Base-by-base conservation (phyloP, 208 protist genomes). In the Wallacemonas rigidus region DNA sequence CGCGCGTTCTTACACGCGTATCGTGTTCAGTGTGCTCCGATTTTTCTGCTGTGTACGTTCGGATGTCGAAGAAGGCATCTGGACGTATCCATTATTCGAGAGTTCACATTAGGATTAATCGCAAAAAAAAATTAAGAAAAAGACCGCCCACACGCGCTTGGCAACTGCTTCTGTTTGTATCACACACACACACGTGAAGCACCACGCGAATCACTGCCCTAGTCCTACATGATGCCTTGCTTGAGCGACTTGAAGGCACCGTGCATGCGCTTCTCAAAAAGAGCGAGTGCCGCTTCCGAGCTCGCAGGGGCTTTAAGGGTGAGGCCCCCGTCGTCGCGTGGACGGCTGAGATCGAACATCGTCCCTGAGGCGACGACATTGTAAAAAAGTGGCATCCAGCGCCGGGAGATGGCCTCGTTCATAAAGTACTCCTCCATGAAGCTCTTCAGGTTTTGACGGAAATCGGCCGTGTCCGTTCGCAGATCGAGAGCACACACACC, bases 351-450 rank as follows among this genome's bases (percentile, higher is more conserved):
- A 38, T 83, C 86, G 67, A 95, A 92, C n/a, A 12, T 8, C 1
- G 88, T 93, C 4, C 83, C 91, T 2, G 51, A 70, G 0, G 88
- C 91, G 12, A 93, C 83, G 0, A 94, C 87, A 50, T 92, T 81
- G 70, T 86, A 95, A 48, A 95, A 91, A 36, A 71, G 61, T 0
- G 87, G 87, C 44, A 95, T 64, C 89, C 91, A 95, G 67, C 81
- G 77, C 55, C 62, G 77, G 17, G 85, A 71, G 56, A 77, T 81
- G 5, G 65, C 72, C 55, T 92, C 91, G 60, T 92, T 84, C 0
- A 93, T 67, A 74, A 95, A 95, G 74, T 95, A 92, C 11, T 83
- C 75, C 17, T 81, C 80, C 67, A 95, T 64, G 47, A 95, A 78
- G 53, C 76, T 86, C 11, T 70, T 61, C 38, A 95, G 72, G 48